A percentile compares a stretch with the other conserved stretches of the same genome.
These are phyloP conservation scores for Trichoderma asperelloides DNA, from an alignment of 495 filamentous ascomycete species.

Conservation along the genomic window DNA sequence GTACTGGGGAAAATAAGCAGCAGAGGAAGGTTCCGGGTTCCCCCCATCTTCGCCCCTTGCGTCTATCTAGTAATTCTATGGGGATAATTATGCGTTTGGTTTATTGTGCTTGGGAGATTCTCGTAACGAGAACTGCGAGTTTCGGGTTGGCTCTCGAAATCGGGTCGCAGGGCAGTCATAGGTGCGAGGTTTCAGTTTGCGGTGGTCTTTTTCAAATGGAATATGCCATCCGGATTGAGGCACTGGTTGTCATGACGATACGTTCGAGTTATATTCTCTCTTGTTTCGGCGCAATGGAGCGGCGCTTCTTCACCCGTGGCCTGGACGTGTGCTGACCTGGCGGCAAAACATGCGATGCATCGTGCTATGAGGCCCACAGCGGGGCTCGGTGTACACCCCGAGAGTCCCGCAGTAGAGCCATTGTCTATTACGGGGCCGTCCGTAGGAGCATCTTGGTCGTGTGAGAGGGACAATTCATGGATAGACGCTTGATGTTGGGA, in stretches of 20 bases:
- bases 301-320: background rate
- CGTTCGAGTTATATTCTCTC: background rate
- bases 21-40: background rate
- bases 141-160: background rate
- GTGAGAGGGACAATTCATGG: no score
- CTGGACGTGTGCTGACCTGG: background rate
- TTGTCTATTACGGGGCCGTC: background rate
- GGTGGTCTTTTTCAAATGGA: background rate
- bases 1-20: background rate
- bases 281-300: background rate
- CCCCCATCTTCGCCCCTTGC: background rate
- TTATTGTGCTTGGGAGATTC: background rate
- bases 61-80: background rate
- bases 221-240: background rate
- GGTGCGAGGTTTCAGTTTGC: background rate
- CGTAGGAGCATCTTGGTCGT: no score
- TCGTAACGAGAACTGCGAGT: background rate
- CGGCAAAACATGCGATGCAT: constrained; percentile 1
- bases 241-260: background rate
- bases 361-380: constrained; percentile 1
- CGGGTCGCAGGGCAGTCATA: background rate
- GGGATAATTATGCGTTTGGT: background rate
- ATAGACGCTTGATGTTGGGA: no score
- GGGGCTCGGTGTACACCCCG: background rate
- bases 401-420: background rate